Base-by-base conservation (phyloP, 2,329 filamentous ascomycete genomes). In the Thelonectria olida region DNA sequence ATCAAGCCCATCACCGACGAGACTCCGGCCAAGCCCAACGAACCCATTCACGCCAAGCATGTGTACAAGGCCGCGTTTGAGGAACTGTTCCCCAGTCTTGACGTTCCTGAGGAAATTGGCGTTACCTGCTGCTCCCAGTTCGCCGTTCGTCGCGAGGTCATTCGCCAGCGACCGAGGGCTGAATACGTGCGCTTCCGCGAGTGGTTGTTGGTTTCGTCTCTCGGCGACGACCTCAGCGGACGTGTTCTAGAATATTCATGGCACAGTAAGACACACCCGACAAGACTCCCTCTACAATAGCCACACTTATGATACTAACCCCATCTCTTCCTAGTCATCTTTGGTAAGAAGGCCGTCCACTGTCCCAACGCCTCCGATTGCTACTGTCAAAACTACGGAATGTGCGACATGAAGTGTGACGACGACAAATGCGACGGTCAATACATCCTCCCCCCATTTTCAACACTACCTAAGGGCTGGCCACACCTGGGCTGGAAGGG, bases 81-180 rank as follows among this genome's bases (percentile, higher is more conserved):
- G 58, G 73, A 82, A 62, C 69, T 84, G 1, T 73, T 82, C 28
- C 80, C 78, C 2, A 74, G 70, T 12, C 62, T 78, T 4, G 69
- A 73, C n/a, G 77, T 86, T 4, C 85, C 86, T 0, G 72, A 77
- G 1, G 69, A 80, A 10, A 79, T 89, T 8, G 85, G 81, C 2
- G 82, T 84, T 5, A 80, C 85, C n/a, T 90, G 88, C 71, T 90
- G 88, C 73, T 86, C 87, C 17, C 88, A 90, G 73, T 90, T 90
- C 63, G 88, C 84, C 0, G 83, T 90, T 7, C 85, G 85, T 3
- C 77, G 81, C 7, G 80, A 84, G 7, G 81, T 81, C 45, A 80
- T 90, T 27, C 78, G 70, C 7, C 72, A 75, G 45, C 78, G 85
- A 31, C 80, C 85, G 3, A 74, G 74, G 44, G 78, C 78, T 9